Base-by-base conservation (phyloP, 2,329 filamentous ascomycete species). In the Fusarium ambrosium region DNA sequence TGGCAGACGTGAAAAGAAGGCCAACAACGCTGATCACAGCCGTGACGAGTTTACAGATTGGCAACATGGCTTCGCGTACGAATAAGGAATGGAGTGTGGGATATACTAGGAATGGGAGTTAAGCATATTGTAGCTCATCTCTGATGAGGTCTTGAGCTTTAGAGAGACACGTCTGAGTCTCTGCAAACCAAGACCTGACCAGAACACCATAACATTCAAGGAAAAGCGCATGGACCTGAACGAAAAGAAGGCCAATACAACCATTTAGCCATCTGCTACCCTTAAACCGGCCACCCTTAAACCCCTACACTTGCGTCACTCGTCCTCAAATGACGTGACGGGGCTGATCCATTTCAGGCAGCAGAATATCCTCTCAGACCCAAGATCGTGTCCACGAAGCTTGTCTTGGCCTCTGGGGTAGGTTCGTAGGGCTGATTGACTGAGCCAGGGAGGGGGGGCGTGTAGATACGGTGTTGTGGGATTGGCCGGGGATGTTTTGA, bases 361-460 rank as follows among this genome's bases (percentile, higher is more conserved):
- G 58, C 22, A 43, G 29, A 61, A 48, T 29, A 62, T 24, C 16
- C 14, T 34, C 4, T n/a, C 32, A 53, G 6, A 11, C 36, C 24
- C 20, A 45, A 39, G 8, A 34, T 56, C 34, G 22, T 45, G 24
- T 9, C 20, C 39, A 3, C 27, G n/a, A 24, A 41, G 34, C 11
- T 20, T 59, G 11, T 41, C 29, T 20, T 14, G 11, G 59, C 8
- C 9, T 18, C 60, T 62, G 60, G 41, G 43, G 32, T 32, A 62
- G 34, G n/a, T n/a, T 20, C n/a, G 16, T 65, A 65, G 18, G 62
- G 62, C 62, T 64, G 51, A 55, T 48, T 48, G 18, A 53, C 6
- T 13, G 24, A 2, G 8, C 62, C 22, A 36, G 62, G 62, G 32
- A 64, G 37, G 51, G 45, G 48, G 48, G 45, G 37, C 10, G 62